Evolutionary conservation across 2,329 filamentous ascomycete species (phyloP), one percentile per base, ranked within the genome.

Genomic region (Fusarium tricinctum): DNA sequence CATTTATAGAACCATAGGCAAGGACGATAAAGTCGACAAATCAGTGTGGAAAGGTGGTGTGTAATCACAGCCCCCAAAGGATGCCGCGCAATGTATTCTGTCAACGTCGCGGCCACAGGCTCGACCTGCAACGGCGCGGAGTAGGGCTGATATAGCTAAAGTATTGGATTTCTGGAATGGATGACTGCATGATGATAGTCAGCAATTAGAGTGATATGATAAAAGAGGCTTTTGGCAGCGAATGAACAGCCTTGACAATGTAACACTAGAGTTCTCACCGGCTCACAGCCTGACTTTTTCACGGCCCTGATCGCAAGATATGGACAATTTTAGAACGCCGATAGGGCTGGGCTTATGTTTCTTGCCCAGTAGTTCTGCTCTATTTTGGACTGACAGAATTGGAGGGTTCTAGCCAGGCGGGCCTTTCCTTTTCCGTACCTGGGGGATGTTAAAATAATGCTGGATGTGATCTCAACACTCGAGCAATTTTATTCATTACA

Each of bases 1-100:
- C 63, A 63, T 46, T 63, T 46, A 50, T 63, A 50, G 58, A 10
- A 50, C 0, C 0, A 2, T 20, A 7, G 17, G 20, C n/a, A 17
- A 15, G 22, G 14, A 22, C 5, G 9, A 15, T 32, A 15, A 33
- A 15, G 14, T 22, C 46, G 5, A 15, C 20, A 22, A 33, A n/a
- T n/a, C 17, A 19, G 8, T 3, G 17, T 38, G 35, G 5, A 10
- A 19, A n/a, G 17, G n/a, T n/a, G 15, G 20, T 28, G 23, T 17
- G 5, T 15, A 12, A 8, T n/a, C 28, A 55, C 20, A 38, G 58
- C 54, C 54, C 57, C 35, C 42, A 19, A 35, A 32, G 7, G 23
- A n/a, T 30, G 35, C 22, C 28, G 38, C 19, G 8, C n/a, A 58
- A 58, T n/a, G 28, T 30, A 13, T 17, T 20, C 4, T 7, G 15